Percentiles rank a stretch among this genome's conserved stretches.
These are phyloP conservation scores for Azolla pinnata DNA, from an alignment of 75 land plant genomes.

Conservation along the genomic window DNA sequence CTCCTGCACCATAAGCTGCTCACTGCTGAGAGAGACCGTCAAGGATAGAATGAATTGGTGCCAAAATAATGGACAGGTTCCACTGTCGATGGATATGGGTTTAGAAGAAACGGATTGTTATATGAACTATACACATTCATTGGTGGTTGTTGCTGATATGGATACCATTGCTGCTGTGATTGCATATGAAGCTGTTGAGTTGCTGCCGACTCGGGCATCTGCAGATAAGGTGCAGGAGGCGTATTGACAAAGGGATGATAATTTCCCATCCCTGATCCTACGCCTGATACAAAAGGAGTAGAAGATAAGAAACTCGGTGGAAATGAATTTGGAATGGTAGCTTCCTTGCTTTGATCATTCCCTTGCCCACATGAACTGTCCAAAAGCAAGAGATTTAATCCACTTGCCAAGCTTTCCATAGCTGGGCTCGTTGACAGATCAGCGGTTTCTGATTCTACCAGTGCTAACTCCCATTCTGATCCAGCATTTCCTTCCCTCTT, in stretches of 20 bases:
- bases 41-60: background rate
- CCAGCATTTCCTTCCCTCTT: background rate
- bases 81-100: background rate
- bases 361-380: conserved; percentile 31
- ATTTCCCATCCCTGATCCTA: conserved; percentile 13
- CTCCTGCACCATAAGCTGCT: too few species aligned
- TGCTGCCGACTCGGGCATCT: conserved; percentile 26
- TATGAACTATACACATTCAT: background rate
- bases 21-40: too few species aligned
- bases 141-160: conserved; percentile 18
- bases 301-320: conserved; percentile 22
- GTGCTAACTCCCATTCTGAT: conserved; percentile 37
- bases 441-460: conserved; percentile 18
- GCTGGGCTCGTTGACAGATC: conserved; percentile 15
- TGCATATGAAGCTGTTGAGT: conserved; percentile 27
- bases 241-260: conserved; percentile 20
- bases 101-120: background rate
- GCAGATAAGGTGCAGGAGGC: conserved; percentile 31
- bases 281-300: conserved; percentile 15
- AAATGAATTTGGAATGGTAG: conserved; percentile 4
- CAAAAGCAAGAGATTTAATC: conserved; percentile 26
- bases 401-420: conserved; percentile 16
- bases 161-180: conserved; percentile 29
- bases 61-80: background rate
- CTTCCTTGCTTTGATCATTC: conserved; percentile 10